Evolutionary conservation across 768 basidiomycete species (phyloP), one percentile per base, ranked within the genome.

Genomic region (Trametes cingulata): DNA sequence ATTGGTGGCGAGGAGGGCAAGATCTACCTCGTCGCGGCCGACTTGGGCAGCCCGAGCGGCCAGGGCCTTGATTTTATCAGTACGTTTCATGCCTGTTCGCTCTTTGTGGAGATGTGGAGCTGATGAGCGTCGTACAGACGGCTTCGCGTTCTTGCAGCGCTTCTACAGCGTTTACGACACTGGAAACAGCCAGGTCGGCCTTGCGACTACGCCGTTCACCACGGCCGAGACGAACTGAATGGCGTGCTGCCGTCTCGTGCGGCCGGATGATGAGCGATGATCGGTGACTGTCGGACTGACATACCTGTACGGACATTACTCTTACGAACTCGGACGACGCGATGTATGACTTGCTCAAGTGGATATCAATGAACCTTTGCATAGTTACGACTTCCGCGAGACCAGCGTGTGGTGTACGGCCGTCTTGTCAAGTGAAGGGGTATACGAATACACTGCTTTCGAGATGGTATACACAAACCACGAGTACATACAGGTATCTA

Each of bases 1-100:
- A 78, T 90, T 14, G 85, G 85, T 56, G 88, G 88, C 46, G 69
- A 73, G 25, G 62, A 73, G 4, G 65, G 69, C 65, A 70, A 71
- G 55, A 86, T 87, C 63, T 87, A 86, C 64, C 75, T 86, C 61
- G 76, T 86, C 65, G 74, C 78, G n/a, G 76, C 76, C 19, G 83
- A 86, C 65, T 67, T 86, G 40, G 84, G 85, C 35, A 69, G 67
- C 53, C 62, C 64, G 52, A 81, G 76, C 53, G 85, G 85, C 1
- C 72, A 76, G 39, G 86, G 86, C 48, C 77, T 89, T 15, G 85
- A 87, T 72, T 88, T 87, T 68, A 83, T 87, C 71, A 80, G 82
- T 85, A 63, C 17, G 79, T 75, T 49, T 24, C 13, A 25, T 27
- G n/a, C n/a, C n/a, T n/a, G n/a, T n/a, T n/a, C n/a, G n/a, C n/a